Percentiles rank a stretch among this genome's conserved stretches.
phyloP scores from a whole-genome alignment of 305 asterid genomes.

The Fraxinus paxiana region DNA sequence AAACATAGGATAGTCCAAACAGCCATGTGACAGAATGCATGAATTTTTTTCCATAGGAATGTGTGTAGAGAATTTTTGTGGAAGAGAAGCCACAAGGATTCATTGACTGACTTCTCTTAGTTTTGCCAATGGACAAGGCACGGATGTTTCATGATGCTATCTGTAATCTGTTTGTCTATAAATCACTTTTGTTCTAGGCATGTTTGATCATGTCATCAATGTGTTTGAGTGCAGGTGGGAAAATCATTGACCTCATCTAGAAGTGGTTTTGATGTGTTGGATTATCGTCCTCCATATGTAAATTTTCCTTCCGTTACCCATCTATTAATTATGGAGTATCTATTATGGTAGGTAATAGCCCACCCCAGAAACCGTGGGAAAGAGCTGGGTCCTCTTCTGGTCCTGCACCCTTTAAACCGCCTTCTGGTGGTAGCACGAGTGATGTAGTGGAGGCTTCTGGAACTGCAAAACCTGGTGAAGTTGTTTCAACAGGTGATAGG shows the following conservation, averaged over 20 bases:
- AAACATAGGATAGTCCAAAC: not conserved
- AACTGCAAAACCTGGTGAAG: conserved; percentile 86
- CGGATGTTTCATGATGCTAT: not conserved
- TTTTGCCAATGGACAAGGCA: not conserved
- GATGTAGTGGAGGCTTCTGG: conserved; percentile 93
- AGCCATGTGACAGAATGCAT: not conserved
- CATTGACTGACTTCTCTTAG: not conserved
- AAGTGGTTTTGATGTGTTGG: not conserved
- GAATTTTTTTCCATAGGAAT: not conserved
- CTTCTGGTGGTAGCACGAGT: conserved; percentile 86
- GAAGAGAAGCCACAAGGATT: not conserved
- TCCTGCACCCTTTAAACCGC: conserved; percentile 80
- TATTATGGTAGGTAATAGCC: conserved; percentile 41
- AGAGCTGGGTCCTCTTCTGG: conserved; percentile 79
- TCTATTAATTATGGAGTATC: conserved; percentile 15
- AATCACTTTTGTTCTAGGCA: not conserved
- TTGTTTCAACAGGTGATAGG: conserved; percentile 57
- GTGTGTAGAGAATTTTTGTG: not conserved
- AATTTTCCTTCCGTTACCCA: not conserved
- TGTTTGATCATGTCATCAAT: not conserved
- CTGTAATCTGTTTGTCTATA: not conserved
- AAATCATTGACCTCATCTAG: not conserved
- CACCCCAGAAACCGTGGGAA: conserved; percentile 97
- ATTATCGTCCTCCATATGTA: not conserved
- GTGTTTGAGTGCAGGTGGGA: not conserved